Percentiles rank a stretch among this genome's conserved stretches.
Evolutionary conservation across 805 yeast species (phyloP).

Genomic region (Cyberlindnera subsufficiens): DNA sequence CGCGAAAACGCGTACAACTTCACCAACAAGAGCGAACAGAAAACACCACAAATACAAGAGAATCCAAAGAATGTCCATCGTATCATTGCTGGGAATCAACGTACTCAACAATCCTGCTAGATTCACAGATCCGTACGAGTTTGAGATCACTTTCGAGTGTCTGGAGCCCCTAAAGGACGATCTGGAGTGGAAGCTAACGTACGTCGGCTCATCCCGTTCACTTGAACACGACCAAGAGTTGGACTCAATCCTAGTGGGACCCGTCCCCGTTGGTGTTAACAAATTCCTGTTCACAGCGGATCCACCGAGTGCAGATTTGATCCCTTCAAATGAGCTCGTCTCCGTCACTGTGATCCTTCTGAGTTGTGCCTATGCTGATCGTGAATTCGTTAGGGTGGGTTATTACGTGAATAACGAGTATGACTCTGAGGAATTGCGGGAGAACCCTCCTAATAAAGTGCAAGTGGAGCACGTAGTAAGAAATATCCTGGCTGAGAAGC

Average conservation of each 20-base stretch:
- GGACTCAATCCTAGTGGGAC: conserved; percentile 96
- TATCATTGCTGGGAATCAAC: conserved; percentile 83
- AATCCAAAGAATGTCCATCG: conserved; percentile 67
- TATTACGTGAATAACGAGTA: conserved; percentile 97
- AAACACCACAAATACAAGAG: neutral
- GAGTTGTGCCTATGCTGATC: conserved; percentile 87
- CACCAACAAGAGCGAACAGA: neutral
- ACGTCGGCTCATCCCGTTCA: conserved; percentile 93
- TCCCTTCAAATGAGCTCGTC: conserved; percentile 93
- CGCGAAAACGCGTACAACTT: neutral
- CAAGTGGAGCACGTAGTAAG: conserved; percentile 92
- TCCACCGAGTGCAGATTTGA: conserved; percentile 92
- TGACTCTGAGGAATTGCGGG: conserved; percentile 87
- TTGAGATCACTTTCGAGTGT: conserved; percentile 97
- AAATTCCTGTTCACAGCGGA: conserved; percentile 91
- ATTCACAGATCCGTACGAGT: conserved; percentile 89
- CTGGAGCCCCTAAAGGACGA: conserved; percentile 80
- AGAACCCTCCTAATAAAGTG: conserved; percentile 89
- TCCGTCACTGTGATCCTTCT: conserved; percentile 90
- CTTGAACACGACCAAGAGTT: conserved; percentile 95
- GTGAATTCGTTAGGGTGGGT: conserved; percentile 96
- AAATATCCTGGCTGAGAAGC: conserved; percentile 93
- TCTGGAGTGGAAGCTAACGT: conserved; percentile 94
- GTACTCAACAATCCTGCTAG: conserved; percentile 93
- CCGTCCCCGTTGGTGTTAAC: conserved; percentile 96